Evolutionary conservation across 805 yeast species (phyloP).

Genomic region (Candida nitratophila): DNA sequence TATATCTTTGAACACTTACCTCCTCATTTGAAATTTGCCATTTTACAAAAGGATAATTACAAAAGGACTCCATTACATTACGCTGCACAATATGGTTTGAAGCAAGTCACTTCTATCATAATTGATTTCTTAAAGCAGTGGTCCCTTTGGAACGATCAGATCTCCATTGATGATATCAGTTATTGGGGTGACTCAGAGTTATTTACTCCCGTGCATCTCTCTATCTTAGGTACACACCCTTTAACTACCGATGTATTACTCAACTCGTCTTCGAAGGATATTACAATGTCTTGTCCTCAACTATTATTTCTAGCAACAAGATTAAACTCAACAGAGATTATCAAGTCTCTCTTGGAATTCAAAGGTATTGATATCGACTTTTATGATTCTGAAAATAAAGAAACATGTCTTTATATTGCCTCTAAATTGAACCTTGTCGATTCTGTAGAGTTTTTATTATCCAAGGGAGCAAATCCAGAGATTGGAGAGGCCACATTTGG

Average conservation of each 20-base stretch:
- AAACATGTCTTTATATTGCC: constrained; percentile 81
- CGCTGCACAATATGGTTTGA: constrained; percentile 80
- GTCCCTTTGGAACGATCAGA: constrained; percentile 43
- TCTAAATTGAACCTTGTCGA: constrained; percentile 52
- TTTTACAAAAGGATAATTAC: constrained; percentile 68
- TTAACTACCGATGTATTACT: constrained; percentile 59
- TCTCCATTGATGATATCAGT: constrained; percentile 48
- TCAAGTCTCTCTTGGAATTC: constrained; percentile 44
- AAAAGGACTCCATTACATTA: constrained; percentile 84
- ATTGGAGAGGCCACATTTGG: constrained; percentile 73
- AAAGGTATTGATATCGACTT: constrained; percentile 60
- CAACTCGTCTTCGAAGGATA: constrained; percentile 30
- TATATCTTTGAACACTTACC: constrained; percentile 54
- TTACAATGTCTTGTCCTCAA: constrained; percentile 42
- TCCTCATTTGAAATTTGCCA: constrained; percentile 42
- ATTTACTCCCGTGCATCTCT: constrained; percentile 74
- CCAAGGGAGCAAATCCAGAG: constrained; percentile 64
- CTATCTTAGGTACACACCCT: constrained; percentile 80
- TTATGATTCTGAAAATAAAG: constrained; percentile 52
- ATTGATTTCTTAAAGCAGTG: constrained; percentile 51
- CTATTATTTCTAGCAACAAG: constrained; percentile 63
- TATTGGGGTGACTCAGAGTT: constrained; percentile 76
- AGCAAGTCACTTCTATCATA: constrained; percentile 51
- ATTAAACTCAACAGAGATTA: constrained; percentile 50
- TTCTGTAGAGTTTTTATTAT: constrained; percentile 48